Evolutionary conservation across 352 stramenopile species (phyloP).

Genomic region (Pythium vanterpoolii): DNA sequence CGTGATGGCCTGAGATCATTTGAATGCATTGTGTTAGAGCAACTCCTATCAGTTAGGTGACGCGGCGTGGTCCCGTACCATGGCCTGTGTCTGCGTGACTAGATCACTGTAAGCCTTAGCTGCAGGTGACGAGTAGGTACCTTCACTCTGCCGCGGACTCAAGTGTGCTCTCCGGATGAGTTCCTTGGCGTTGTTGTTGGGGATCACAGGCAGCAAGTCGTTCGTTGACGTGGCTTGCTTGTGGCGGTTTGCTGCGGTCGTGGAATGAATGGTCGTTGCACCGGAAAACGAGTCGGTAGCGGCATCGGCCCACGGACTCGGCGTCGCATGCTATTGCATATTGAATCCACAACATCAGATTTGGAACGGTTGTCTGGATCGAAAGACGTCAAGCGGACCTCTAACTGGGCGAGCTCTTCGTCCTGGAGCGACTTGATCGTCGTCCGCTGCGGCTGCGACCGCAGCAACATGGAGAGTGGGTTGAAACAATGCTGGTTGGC

Average conservation of each 20-base stretch:
- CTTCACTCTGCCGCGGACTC: background rate
- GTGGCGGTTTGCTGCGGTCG: background rate
- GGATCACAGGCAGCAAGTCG: slow-evolving; percentile 10
- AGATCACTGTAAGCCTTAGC: slow-evolving; percentile 51
- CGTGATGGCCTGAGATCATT: slow-evolving; percentile 10
- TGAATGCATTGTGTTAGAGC: no score
- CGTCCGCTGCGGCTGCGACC: background rate
- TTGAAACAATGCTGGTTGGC: background rate
- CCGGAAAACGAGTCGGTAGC: background rate
- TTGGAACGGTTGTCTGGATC: background rate
- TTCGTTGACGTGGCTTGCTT: background rate
- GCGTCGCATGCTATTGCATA: slow-evolving; percentile 18
- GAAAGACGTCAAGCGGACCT: slow-evolving; percentile 9
- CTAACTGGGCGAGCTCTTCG: slow-evolving; percentile 21
- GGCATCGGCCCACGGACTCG: slow-evolving; percentile 23
- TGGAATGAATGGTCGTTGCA: background rate
- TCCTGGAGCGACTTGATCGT: slow-evolving; percentile 13
- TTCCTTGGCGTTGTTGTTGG: slow-evolving; percentile 9
- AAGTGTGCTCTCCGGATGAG: background rate
- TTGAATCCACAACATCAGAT: background rate
- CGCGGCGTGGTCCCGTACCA: no score
- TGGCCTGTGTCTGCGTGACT: slow-evolving; percentile 39
- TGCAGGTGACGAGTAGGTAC: slow-evolving; percentile 36
- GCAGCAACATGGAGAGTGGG: slow-evolving; percentile 1
- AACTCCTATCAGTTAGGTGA: no score